Percentiles rank a stretch among this genome's conserved stretches.
phyloP scores from a whole-genome alignment of 768 basidiomycete genomes.

The Tulasnella sp. region DNA sequence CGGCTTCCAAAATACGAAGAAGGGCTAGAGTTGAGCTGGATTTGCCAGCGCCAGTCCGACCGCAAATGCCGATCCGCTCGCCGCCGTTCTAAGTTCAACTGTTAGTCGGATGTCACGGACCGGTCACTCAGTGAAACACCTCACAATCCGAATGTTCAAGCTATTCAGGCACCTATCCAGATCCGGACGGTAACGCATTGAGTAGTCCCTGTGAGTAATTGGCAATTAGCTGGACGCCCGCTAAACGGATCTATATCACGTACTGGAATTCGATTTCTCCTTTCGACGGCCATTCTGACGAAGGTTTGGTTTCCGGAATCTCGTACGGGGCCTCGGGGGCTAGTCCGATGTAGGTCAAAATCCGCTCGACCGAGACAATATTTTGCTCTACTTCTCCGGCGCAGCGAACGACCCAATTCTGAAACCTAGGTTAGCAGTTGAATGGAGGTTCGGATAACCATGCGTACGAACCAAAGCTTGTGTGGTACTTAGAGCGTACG shows the following conservation, averaged over 20 bases:
- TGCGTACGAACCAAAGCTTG: slow-evolving; percentile 51
- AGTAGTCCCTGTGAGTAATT: slow-evolving; percentile 41
- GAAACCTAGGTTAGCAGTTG: background rate
- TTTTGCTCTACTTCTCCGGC: slow-evolving; percentile 86
- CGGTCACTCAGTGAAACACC: slow-evolving; percentile 14
- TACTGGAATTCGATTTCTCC: slow-evolving; percentile 68
- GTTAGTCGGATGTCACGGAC: slow-evolving; percentile 12
- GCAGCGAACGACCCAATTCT: slow-evolving; percentile 77
- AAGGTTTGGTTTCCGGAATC: slow-evolving; percentile 45
- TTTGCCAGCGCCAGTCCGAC: slow-evolving; percentile 47
- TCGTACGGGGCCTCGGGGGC: slow-evolving; percentile 64
- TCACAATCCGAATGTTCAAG: slow-evolving; percentile 57
- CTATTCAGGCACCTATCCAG: slow-evolving; percentile 71
- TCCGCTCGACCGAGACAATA: slow-evolving; percentile 80
- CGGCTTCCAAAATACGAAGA: slow-evolving; percentile 67
- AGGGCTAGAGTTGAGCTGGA: slow-evolving; percentile 51
- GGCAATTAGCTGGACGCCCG: background rate
- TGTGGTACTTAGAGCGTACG: slow-evolving; percentile 75
- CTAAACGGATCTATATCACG: slow-evolving; percentile 19
- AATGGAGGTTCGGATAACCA: background rate
- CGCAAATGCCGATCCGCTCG: slow-evolving; percentile 86
- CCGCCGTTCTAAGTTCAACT: slow-evolving; percentile 41
- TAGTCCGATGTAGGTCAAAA: slow-evolving; percentile 69
- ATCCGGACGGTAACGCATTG: slow-evolving; percentile 66
- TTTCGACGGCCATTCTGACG: slow-evolving; percentile 53